Conservation (phyloP, 2,329 filamentous ascomycete species). For the Ilyonectria mors-panacis region DNA sequence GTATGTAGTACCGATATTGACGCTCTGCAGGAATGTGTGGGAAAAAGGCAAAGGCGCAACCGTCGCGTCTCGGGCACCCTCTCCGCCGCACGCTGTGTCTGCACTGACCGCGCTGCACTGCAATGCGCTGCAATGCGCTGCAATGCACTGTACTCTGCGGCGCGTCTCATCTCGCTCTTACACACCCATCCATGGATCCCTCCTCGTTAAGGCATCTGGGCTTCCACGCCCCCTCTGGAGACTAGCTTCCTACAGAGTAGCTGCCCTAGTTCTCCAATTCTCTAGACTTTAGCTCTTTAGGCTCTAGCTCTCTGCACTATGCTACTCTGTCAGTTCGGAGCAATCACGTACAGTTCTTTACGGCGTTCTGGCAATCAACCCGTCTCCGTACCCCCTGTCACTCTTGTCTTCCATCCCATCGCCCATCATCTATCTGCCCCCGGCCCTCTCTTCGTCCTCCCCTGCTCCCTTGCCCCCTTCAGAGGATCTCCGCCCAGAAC, state of each 20-base stretch:
- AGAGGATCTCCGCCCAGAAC: slow-evolving; percentile 33
- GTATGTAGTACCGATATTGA: too few species aligned
- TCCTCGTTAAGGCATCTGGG: too few species aligned
- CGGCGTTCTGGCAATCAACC: not conserved
- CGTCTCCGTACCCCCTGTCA: not conserved
- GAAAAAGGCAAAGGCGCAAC: too few species aligned
- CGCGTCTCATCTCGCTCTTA: not conserved
- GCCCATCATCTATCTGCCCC: not conserved
- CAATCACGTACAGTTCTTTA: not conserved
- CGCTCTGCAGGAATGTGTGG: not conserved
- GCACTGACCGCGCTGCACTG: not conserved
- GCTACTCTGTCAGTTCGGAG: not conserved
- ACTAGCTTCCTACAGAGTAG: too few species aligned
- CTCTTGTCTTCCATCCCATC: not conserved
- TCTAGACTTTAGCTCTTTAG: too few species aligned
- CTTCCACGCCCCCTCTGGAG: too few species aligned
- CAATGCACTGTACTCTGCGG: not conserved
- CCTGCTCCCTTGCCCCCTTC: slow-evolving; percentile 10
- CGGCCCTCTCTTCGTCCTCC: not conserved
- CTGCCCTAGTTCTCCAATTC: too few species aligned
- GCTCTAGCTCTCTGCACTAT: not conserved
- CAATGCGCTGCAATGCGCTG: not conserved
- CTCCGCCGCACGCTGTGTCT: too few species aligned
- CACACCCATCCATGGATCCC: not conserved
- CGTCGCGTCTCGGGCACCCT: too few species aligned